A percentile compares a stretch with the other conserved stretches of the same genome.
phyloP scores from a whole-genome alignment of 768 basidiomycete species.

The Kwoniella dendrophila region DNA sequence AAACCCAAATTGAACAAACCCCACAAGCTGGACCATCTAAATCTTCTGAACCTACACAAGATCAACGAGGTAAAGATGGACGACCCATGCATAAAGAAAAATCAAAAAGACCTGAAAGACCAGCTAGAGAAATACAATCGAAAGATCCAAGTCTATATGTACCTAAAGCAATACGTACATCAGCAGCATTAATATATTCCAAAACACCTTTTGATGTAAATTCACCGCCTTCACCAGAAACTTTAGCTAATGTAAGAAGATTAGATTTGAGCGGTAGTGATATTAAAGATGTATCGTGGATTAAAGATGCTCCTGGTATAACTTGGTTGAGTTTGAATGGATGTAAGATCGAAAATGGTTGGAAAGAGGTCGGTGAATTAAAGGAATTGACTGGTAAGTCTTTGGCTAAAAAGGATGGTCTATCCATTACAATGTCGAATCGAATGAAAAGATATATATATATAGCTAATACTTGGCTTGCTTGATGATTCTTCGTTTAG shows the following conservation, averaged over 20 bases:
- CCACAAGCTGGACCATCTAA: conserved; percentile 1
- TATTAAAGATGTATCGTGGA: conserved; percentile 34
- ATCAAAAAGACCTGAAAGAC: not conserved
- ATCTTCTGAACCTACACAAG: conserved; percentile 2
- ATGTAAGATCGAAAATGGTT: conserved; percentile 36
- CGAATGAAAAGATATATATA: not conserved
- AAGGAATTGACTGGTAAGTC: conserved; percentile 40
- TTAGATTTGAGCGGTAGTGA: conserved; percentile 44
- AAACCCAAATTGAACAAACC: conserved; percentile 1
- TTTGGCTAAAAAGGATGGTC: not conserved
- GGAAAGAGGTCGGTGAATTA: conserved; percentile 46
- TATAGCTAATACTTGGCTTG: conserved; percentile 6
- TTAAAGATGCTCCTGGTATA: conserved; percentile 30
- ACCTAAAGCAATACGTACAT: conserved; percentile 45
- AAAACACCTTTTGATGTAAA: conserved; percentile 32
- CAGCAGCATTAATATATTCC: conserved; percentile 40
- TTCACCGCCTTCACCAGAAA: conserved; percentile 38
- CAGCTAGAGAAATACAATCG: conserved; percentile 12
- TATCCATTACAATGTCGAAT: not conserved
- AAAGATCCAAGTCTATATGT: conserved; percentile 38
- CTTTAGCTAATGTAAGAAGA: conserved; percentile 26
- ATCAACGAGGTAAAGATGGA: not conserved
- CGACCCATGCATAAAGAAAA: not conserved
- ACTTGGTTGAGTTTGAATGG: conserved; percentile 48
- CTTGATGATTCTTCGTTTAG: conserved; percentile 10